phyloP scores from a whole-genome alignment of 345 rosid genomes.

The Moricandia arvensis region DNA sequence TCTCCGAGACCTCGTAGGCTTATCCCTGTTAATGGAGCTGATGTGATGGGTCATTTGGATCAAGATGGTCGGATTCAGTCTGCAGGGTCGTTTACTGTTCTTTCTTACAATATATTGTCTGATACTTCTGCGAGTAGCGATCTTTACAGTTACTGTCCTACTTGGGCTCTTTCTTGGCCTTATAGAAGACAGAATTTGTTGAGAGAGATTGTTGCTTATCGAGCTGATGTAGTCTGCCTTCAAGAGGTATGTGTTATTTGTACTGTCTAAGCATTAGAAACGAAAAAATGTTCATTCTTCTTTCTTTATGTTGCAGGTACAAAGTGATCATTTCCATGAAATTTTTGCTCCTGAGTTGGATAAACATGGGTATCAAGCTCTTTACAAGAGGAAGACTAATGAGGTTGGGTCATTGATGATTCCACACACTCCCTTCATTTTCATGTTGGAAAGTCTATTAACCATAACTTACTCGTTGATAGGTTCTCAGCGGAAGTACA shows the following conservation, averaged over 20 bases:
- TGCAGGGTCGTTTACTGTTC: constrained; percentile 83
- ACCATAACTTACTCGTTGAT: constrained; percentile 9
- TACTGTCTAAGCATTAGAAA: background rate
- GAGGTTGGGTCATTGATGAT: constrained; percentile 62
- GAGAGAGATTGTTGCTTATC: constrained; percentile 91
- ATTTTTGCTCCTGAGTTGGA: constrained; percentile 13
- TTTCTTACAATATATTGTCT: constrained; percentile 89
- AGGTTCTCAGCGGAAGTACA: constrained; percentile 77
- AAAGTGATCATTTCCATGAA: constrained; percentile 88
- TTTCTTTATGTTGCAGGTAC: constrained; percentile 56
- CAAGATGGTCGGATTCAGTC: constrained; percentile 72
- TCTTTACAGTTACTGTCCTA: constrained; percentile 82
- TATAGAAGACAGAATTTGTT: constrained; percentile 91
- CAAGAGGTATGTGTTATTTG: constrained; percentile 59
- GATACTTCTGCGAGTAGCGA: constrained; percentile 78
- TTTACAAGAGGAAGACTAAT: constrained; percentile 55
- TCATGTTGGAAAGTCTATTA: background rate
- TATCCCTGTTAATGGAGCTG: constrained; percentile 70
- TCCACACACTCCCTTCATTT: background rate
- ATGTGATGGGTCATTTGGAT: constrained; percentile 67
- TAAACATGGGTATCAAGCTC: constrained; percentile 1
- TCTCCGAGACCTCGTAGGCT: constrained; percentile 84
- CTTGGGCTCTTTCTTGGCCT: constrained; percentile 99
- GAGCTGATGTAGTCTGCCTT: constrained; percentile 95
- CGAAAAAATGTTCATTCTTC: background rate